Percentiles rank a stretch among this genome's conserved stretches.
phyloP scores from a whole-genome alignment of 805 yeast genomes.

The Saccharomycopsis olivae region DNA sequence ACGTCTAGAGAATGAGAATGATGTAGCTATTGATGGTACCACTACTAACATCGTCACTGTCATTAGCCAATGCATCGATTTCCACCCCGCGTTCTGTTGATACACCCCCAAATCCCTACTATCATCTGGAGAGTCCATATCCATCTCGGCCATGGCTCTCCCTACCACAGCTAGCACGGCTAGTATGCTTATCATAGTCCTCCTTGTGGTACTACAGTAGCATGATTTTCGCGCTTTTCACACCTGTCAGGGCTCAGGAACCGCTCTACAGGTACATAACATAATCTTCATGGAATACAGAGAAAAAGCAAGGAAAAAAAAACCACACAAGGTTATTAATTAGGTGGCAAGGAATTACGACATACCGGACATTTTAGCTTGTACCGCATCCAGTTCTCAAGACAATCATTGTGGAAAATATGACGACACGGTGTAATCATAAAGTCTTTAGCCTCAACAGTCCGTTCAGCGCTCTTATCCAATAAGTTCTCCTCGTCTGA shows the following conservation, averaged over 20 bases:
- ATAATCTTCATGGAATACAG: too few species aligned
- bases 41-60: constrained; percentile 38
- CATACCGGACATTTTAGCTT: constrained; percentile 93
- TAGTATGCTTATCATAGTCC: too few species aligned
- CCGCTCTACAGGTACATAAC: too few species aligned
- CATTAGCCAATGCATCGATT: constrained; percentile 56
- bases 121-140: constrained; percentile 7
- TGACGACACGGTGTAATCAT: constrained; percentile 91
- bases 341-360: constrained; percentile 74
- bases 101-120: constrained; percentile 4
- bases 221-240: too few species aligned
- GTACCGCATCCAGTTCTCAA: constrained; percentile 89
- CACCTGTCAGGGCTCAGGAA: too few species aligned
- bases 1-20: constrained; percentile 43
- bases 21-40: constrained; percentile 46
- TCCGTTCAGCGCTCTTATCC: too few species aligned
- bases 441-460: constrained; percentile 26
- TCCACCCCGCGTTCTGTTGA: constrained; percentile 34
- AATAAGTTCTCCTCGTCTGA: constrained; percentile 13
- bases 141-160: too few species aligned
- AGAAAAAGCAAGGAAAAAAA: too few species aligned
- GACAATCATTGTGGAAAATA: constrained; percentile 80
- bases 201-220: too few species aligned
- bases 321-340: too few species aligned
- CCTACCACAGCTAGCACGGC: too few species aligned